Evolutionary conservation across 2,329 filamentous ascomycete genomes (phyloP), one percentile per base, ranked within the genome.

Genomic region (Nemania diffusa): DNA sequence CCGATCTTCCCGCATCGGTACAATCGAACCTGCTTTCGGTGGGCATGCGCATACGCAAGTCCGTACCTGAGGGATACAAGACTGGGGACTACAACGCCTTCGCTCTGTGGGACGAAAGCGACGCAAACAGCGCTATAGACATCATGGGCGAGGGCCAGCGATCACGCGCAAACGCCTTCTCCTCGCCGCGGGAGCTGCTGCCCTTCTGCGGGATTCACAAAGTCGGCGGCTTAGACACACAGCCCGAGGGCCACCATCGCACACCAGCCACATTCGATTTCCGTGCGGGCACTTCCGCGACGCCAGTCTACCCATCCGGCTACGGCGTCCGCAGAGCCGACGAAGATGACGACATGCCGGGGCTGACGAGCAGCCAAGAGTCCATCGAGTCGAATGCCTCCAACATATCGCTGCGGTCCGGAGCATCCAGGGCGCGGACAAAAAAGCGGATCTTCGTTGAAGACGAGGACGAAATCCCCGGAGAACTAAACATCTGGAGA

Each of bases 41-140:
- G 71, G 95, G 95, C 74, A 97, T 97, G 94, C 91, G 95, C 26
- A 87, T 98, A 57, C 91, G 95, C 77, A 98, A 98, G 82, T 92
- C 92, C 11, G 92, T 98, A 7, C 91, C 93, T 0, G 94, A 97
- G 78, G 95, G 95, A 67, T 97, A 97, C 85, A 97, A 97, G 83
- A 97, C 92, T 1, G 87, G 87, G 62, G 79, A 78, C 59, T 81
- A 84, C 76, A 79, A 78, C 68, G 82, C 81, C 71, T 88, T 88
- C 75, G 81, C 84, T 53, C 79, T 89, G 24, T 88, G 85, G 79
- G 77, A 80, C 59, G 82, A 85, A 20, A 63, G 59, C 59, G 75
- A 70, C 79, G 64, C 65, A 22, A 42, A 56, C 8, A 22, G 59
- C 20, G 20, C 24, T 50, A 13, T 64, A 9, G 42, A 24, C 24